Evolutionary conservation across 2,329 filamentous ascomycete genomes (phyloP), one percentile per base, ranked within the genome.

Genomic region (Fusarium chlamydosporum): DNA sequence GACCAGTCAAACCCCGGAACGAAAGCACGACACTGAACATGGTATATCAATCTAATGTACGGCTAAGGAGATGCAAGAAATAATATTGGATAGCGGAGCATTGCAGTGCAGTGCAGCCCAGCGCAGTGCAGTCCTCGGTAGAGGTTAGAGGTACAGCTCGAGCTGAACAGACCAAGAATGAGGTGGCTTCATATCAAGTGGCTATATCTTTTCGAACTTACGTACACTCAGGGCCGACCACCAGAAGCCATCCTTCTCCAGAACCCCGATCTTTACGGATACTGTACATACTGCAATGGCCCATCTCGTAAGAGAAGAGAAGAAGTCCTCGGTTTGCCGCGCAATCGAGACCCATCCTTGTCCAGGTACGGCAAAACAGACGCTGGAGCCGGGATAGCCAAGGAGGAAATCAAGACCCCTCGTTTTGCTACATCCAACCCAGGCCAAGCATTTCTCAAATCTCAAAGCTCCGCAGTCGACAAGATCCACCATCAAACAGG

Each of bases 401-500:
- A 57, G 52, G 23, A 47, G 65, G 61, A 68, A 65, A 70, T 62
- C 41, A 69, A 45, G 64, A 68, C 68, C 68, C 67, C 67, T 67
- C 61, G 48, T 55, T 51, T 47, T 42, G 38, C 52, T 65, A 29
- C 52, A 33, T 54, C 46, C 58, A 68, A 47, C 62, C 64, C 10
- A 60, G 63, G 61, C 62, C 67, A 70, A 70, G 67, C 62, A 65
- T 65, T 70, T 61, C 45, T 60, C 56, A 43, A 42, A 35, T 38
- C 56, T 64, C 57, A 46, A 45, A 56, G 63, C 63, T 71, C 72
- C 70, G 62, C 67, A 66, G 58, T 65, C 34, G 43, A 61, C 45
- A 61, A 38, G 65, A 45, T 74, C 72, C 72, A 74, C 72, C 40
- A 37, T 41, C 40, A 71, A 65, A 67, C 71, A 71, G 61, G 71